Base-by-base conservation (phyloP, 805 yeast genomes). In the Candida odintsovae region DNA sequence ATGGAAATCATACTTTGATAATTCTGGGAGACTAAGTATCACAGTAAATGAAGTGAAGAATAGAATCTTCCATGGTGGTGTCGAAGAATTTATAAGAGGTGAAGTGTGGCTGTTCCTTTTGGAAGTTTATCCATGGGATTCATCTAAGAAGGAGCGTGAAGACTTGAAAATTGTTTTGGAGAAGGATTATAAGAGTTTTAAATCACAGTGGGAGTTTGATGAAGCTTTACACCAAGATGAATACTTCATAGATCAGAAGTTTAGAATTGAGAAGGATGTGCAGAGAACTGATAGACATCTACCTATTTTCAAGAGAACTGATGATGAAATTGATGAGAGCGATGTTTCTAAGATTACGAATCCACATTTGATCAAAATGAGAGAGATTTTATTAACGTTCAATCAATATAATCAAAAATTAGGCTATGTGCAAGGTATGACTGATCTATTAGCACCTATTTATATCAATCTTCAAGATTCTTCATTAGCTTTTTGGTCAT, bases 341-440 rank as follows among this genome's bases (percentile, higher is more conserved):
- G 86, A 84, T 43, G 75, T 77, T 43, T 74, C 82, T 43, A 77
- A 79, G 23, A 82, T 95, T 42, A 72, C 65, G 38, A 94, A 94
- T 62, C 83, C 87, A 11, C 90, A 94, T 64, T 69, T 94, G 48
- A 73, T 78, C 50, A 75, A 69, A 43, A 67, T 94, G 68, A 76
- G 88, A 54, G 90, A 86, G 55, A 85, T 94, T 50, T 71, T 94
- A 36, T 73, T 90, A 47, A 87, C 97, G 0, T 92, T 85, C 59
- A 92, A 94, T 63, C 90, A 86, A 64, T 76, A 82, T 62, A 90
- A 94, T 63, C 72, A 70, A 40, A 84, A 89, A 54, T 67, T 94
- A 54, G 99, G 99, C 1, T 94, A 94, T 59, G 96, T 94, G 18
- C 99, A 94, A 68, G 99, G 99, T 2, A 94, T 94, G 99, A 81